These are phyloP conservation scores for Pseudocercospora crystallina DNA, from an alignment of 2,329 filamentous ascomycete species.

Conservation along the genomic window DNA sequence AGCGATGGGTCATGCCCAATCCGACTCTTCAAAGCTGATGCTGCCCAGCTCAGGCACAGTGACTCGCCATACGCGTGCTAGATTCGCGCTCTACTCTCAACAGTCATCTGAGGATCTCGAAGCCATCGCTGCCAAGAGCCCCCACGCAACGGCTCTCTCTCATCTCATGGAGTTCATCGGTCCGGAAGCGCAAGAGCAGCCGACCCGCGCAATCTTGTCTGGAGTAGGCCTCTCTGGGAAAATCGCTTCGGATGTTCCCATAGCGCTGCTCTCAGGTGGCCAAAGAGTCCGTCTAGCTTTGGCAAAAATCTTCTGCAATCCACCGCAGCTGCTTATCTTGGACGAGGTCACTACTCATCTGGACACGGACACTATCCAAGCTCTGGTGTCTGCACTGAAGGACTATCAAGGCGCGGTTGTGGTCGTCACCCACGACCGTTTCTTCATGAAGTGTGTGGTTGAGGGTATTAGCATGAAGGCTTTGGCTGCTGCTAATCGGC, in stretches of 20 bases:
- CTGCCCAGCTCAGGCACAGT: slow-evolving; percentile 62
- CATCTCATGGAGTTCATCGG: slow-evolving; percentile 60
- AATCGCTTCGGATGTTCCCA: slow-evolving; percentile 69
- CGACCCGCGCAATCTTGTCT: slow-evolving; percentile 64
- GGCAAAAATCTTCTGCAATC: slow-evolving; percentile 65
- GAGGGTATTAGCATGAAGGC: slow-evolving; percentile 52
- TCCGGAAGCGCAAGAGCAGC: slow-evolving; percentile 62
- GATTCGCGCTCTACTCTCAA: slow-evolving; percentile 76
- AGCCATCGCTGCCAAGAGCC: slow-evolving; percentile 51
- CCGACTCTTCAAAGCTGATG: slow-evolving; percentile 26
- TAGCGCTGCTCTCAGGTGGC: slow-evolving; percentile 73
- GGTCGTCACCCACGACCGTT: slow-evolving; percentile 78
- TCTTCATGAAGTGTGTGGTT: slow-evolving; percentile 72
- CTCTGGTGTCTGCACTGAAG: slow-evolving; percentile 65
- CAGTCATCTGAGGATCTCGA: slow-evolving; percentile 72
- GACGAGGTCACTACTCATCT: slow-evolving; percentile 85
- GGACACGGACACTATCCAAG: slow-evolving; percentile 76
- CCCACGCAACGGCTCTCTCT: slow-evolving; percentile 62
- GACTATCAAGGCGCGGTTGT: slow-evolving; percentile 73
- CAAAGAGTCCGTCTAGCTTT: slow-evolving; percentile 68
- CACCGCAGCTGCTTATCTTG: slow-evolving; percentile 71
- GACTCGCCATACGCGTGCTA: slow-evolving; percentile 66
- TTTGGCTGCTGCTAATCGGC: slow-evolving; percentile 14
- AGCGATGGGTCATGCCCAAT: slow-evolving; percentile 55
- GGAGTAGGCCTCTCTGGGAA: slow-evolving; percentile 70